phyloP scores from a whole-genome alignment of 768 basidiomycete species.

The Suillus americanus region DNA sequence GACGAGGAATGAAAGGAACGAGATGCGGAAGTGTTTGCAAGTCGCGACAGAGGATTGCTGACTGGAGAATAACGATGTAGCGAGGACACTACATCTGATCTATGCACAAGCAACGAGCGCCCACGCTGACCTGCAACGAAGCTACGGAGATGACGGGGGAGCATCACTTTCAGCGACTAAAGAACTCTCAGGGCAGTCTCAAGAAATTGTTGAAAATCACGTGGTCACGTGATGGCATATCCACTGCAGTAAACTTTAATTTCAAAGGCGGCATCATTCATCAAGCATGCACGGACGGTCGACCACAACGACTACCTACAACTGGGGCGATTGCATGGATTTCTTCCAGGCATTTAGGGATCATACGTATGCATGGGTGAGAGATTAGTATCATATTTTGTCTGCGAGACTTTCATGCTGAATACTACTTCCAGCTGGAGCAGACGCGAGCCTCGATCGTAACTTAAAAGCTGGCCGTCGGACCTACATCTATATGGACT shows the following conservation, averaged over 20 bases:
- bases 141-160: conserved; percentile 48
- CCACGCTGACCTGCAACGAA: conserved; percentile 31
- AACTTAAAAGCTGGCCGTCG: conserved; percentile 36
- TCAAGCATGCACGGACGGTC: neutral
- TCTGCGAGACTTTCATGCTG: neutral
- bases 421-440: conserved; percentile 46
- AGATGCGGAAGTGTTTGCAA: conserved; percentile 11
- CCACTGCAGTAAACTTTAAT: neutral
- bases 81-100: conserved; percentile 15
- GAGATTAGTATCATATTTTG: neutral
- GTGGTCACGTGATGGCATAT: conserved; percentile 2
- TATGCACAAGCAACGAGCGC: conserved; percentile 18
- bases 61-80: conserved; percentile 31
- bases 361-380: neutral
- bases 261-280: neutral
- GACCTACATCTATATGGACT: neutral
- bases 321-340: neutral
- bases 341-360: neutral
- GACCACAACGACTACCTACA: neutral
- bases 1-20: conserved; percentile 67
- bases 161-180: conserved; percentile 30
- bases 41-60: conserved; percentile 8
- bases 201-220: conserved; percentile 1
- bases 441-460: conserved; percentile 58
- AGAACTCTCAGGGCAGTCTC: neutral